Evolutionary conservation across 2,329 filamentous ascomycete species (phyloP).

Genomic region (Microdochium bolleyi): DNA sequence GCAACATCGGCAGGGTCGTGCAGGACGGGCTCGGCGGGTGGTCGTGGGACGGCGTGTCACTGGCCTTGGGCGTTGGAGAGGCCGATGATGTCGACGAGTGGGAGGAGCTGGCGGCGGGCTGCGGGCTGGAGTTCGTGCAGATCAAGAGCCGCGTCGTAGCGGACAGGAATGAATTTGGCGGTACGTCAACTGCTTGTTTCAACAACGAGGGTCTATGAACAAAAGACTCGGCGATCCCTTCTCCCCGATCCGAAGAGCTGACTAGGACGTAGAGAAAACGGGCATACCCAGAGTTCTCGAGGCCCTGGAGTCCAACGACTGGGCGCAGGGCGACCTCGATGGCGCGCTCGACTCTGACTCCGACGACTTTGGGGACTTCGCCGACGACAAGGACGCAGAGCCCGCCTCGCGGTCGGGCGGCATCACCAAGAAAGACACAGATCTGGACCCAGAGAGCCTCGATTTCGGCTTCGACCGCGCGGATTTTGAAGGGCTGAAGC

Average conservation of each 20-base stretch:
- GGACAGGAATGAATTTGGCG: slow-evolving; percentile 49
- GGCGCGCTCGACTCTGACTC: slow-evolving; percentile 17
- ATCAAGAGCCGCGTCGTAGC: slow-evolving; percentile 27
- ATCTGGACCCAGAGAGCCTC: slow-evolving; percentile 36
- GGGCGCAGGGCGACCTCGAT: slow-evolving; percentile 32
- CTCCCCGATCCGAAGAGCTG: not conserved
- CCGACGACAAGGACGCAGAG: slow-evolving; percentile 14
- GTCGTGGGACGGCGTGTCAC: slow-evolving; percentile 55
- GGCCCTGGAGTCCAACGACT: slow-evolving; percentile 59
- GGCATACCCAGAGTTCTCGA: slow-evolving; percentile 52
- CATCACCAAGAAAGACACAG: slow-evolving; percentile 16
- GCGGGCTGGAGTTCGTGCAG: slow-evolving; percentile 56
- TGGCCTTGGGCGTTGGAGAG: slow-evolving; percentile 49
- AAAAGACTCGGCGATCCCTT: too few species aligned
- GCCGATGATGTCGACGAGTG: slow-evolving; percentile 43
- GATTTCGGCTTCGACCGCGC: slow-evolving; percentile 43
- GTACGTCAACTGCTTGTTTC: slow-evolving; percentile 25
- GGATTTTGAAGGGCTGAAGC: slow-evolving; percentile 43
- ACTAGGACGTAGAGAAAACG: slow-evolving; percentile 37
- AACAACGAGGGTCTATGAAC: too few species aligned
- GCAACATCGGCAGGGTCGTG: slow-evolving; percentile 45
- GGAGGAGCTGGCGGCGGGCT: slow-evolving; percentile 51
- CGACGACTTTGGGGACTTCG: slow-evolving; percentile 21
- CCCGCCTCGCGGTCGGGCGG: slow-evolving; percentile 13
- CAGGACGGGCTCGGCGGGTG: slow-evolving; percentile 50